Evolutionary conservation across 140 eudicot genomes (phyloP), one percentile per base, ranked within the genome.

Genomic region (Stevia rebaudiana): DNA sequence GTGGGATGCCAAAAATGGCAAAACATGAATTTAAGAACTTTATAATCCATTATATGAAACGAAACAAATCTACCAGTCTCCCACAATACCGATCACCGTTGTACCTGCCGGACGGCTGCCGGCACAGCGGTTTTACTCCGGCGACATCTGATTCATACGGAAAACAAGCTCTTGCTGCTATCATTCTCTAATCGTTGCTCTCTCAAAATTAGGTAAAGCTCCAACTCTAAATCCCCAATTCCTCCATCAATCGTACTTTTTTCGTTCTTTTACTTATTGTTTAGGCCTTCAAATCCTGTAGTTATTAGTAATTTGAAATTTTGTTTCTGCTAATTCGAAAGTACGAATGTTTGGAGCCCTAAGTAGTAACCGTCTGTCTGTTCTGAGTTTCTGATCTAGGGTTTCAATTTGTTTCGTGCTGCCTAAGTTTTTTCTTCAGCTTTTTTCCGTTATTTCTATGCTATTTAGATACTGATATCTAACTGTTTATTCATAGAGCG

Each of bases 101-200:
- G 57, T 36, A 41, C 66, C 66, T 43, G 58, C 58, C 66, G 67
- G 74, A 57, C 74, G 65, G 56, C 73, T 28, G 65, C 65, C 17
- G 18, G 8, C 44, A 11, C 44, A 28, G 58, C n/a, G 57, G 30
- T 4, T 4, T 56, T 28, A 17, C n/a, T 56, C 74, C 22, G 53
- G 54, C 25, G 46, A 25, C 58, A n/a, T 42, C 16, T 56, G 30
- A 3, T 33, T 12, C 59, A 5, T 24, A 40, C 64, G 54, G 30
- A 5, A 21, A 54, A 36, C 30, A 46, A n/a, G 36, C 16, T 43
- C 36, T 52, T 41, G 3, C 58, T 9, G 11, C 46, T 69, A 13
- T 43, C 41, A 4, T 11, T 41, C 12, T 25, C 24, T 10, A 1
- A 25, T 22, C 18, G 8, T 13, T 4, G 42, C 25, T 41, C 53